Evolutionary conservation across 768 basidiomycete genomes (phyloP).

Genomic region (Psilocybe cubensis): DNA sequence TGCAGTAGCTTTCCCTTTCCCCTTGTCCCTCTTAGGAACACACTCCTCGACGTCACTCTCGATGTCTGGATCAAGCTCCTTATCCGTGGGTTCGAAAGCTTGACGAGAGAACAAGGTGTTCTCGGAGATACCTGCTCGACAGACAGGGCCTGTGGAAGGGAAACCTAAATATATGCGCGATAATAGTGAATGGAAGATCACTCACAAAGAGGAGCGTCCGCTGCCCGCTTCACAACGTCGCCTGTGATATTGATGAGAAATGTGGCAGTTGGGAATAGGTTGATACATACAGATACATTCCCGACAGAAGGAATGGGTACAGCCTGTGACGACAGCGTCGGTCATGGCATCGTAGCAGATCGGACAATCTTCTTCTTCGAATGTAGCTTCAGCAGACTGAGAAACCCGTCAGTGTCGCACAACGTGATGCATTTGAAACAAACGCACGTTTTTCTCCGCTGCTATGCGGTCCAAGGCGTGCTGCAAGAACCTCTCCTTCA

Average conservation of each 20-base stretch:
- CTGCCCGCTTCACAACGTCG: slow-evolving; percentile 39
- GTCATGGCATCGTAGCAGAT: slow-evolving; percentile 66
- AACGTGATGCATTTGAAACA: neutral
- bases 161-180: neutral
- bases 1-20: slow-evolving; percentile 29
- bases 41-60: slow-evolving; percentile 26
- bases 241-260: slow-evolving; percentile 25
- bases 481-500: slow-evolving; percentile 51
- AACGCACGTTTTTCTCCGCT: slow-evolving; percentile 54
- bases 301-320: slow-evolving; percentile 65
- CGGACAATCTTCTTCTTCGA: slow-evolving; percentile 63
- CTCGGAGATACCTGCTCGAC: slow-evolving; percentile 52
- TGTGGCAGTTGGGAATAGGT: neutral
- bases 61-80: slow-evolving; percentile 34
- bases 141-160: slow-evolving; percentile 53
- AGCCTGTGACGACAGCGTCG: slow-evolving; percentile 59
- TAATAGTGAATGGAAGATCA: neutral
- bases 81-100: slow-evolving; percentile 65
- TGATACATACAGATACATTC: slow-evolving; percentile 55
- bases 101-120: slow-evolving; percentile 54
- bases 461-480: slow-evolving; percentile 44
- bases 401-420: neutral
- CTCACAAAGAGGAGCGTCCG: slow-evolving; percentile 50
- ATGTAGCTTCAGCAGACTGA: slow-evolving; percentile 50
- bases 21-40: slow-evolving; percentile 22